Base-by-base conservation (phyloP, 345 rosid genomes). In the Melastoma malabathricum region DNA sequence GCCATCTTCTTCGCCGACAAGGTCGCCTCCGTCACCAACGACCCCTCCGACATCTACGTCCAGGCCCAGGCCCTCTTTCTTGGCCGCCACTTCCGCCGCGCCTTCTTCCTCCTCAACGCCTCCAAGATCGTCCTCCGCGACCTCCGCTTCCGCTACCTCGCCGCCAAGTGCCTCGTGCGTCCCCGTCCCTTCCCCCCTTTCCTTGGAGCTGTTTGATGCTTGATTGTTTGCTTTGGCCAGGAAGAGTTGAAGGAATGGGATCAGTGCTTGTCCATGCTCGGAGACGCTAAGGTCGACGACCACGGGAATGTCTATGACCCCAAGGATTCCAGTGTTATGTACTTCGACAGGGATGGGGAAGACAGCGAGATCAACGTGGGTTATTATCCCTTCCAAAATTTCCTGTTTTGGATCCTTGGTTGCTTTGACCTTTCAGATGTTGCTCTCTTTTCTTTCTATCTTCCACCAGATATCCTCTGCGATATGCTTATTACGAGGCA, bases 161-260 rank as follows among this genome's bases (percentile, higher is more conserved):
- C 96, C 13, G 96, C 98, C 51, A 90, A 86, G 60, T 86, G 96
- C 74, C 98, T 86, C 34, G 96, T 81, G 68, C 17, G 56, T 22
- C 45, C 25, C 46, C 14, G 17, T 8, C 45, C 15, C 43, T 16
- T 17, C 6, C 47, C 47, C 6, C 20, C 20, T 51, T 1, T 6
- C 4, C 2, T 31, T 47, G 29, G 16, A 34, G 13, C 6, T 15
- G 39, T 25, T 57, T 3, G 34, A 7, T 19, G 44, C 14, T 15
- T 22, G 19, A 15, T 48, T 54, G 5, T 13, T n/a, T 53, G 54
- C 38, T 44, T 41, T 52, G 1, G 49, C 44, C 68, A 87, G 98
- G 97, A 92, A 72, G 96, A 90, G 63, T 63, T 90, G 60, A 90
- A 82, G 65, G 98, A 90, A 66, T 86, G 98, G 98, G 96, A 92